These are phyloP conservation scores for Coleophoma cylindrospora DNA, from an alignment of 2,329 filamentous ascomycete genomes.

Conservation along the genomic window DNA sequence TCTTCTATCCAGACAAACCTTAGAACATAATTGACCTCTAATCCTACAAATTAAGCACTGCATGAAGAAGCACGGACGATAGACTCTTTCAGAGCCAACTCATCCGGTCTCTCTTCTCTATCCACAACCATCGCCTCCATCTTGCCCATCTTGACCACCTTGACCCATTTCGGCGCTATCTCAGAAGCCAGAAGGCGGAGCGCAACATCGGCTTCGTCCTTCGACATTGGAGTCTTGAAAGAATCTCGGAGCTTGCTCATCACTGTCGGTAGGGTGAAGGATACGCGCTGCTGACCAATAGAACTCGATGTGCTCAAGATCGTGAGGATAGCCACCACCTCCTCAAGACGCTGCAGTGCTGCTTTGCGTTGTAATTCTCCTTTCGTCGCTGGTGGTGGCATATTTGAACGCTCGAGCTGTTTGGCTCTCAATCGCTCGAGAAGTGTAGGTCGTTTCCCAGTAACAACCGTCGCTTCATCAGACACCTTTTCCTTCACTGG, in stretches of 20 bases:
- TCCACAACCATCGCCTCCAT: constrained; percentile 40
- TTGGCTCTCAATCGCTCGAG: constrained; percentile 74
- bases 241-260: constrained; percentile 65
- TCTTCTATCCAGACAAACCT: not conserved
- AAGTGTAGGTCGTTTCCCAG: constrained; percentile 54
- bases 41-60: not conserved
- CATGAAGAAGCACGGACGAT: constrained; percentile 14
- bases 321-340: constrained; percentile 63
- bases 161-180: constrained; percentile 44
- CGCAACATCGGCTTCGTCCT: constrained; percentile 39
- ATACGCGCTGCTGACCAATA: constrained; percentile 49
- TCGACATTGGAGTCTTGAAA: constrained; percentile 40
- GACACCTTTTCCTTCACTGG: constrained; percentile 28
- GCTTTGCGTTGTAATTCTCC: constrained; percentile 55
- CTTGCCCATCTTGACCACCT: constrained; percentile 37
- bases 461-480: constrained; percentile 5
- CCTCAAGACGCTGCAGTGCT: constrained; percentile 62
- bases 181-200: constrained; percentile 40
- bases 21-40: not conserved
- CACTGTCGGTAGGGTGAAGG: constrained; percentile 60
- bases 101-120: constrained; percentile 21
- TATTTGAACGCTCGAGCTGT: constrained; percentile 45
- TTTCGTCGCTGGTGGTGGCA: constrained; percentile 40
- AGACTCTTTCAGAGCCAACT: constrained; percentile 19
- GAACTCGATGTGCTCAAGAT: constrained; percentile 54